Evolutionary conservation across 2,329 filamentous ascomycete species (phyloP).

Genomic region (Botryosphaeria dothidea): DNA sequence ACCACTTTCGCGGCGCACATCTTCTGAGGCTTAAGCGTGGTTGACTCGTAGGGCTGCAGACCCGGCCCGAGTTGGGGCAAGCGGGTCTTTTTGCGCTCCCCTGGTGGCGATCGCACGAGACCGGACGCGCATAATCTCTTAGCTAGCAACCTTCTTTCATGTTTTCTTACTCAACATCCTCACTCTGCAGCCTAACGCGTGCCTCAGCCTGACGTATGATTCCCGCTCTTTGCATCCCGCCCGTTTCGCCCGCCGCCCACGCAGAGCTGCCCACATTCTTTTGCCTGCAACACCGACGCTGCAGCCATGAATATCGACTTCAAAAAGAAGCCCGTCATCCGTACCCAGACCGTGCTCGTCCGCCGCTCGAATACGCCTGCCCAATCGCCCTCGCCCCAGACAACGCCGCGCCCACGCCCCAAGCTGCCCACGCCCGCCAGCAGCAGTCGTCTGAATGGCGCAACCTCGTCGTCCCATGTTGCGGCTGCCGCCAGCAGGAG

Average conservation of each 20-base stretch:
- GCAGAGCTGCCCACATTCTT: constrained; percentile 10
- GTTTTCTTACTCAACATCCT: constrained; percentile 8
- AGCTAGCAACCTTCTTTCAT: constrained; percentile 14
- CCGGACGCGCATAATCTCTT: constrained; percentile 14
- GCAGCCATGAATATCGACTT: constrained; percentile 19
- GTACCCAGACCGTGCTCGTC: constrained; percentile 18
- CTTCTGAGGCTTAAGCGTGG: background rate
- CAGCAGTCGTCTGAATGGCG: constrained; percentile 5
- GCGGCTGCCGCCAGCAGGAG: background rate
- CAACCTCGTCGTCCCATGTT: background rate
- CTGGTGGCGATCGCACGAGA: constrained; percentile 17
- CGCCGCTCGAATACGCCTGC: constrained; percentile 9
- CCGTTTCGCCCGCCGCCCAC: constrained; percentile 2
- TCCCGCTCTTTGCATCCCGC: constrained; percentile 12
- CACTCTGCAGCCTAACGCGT: background rate
- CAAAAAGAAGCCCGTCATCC: constrained; percentile 18
- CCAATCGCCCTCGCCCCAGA: background rate
- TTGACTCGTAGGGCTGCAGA: constrained; percentile 11
- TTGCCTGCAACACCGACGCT: background rate
- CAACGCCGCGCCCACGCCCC: constrained; percentile 12
- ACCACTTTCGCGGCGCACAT: background rate
- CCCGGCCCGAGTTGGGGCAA: constrained; percentile 12
- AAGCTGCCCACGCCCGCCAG: constrained; percentile 8
- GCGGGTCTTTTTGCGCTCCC: constrained; percentile 13
- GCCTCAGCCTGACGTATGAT: constrained; percentile 16